phyloP scores from a whole-genome alignment of 1,284 basidiomycete genomes.

The Coniferiporia sulphurascens region DNA sequence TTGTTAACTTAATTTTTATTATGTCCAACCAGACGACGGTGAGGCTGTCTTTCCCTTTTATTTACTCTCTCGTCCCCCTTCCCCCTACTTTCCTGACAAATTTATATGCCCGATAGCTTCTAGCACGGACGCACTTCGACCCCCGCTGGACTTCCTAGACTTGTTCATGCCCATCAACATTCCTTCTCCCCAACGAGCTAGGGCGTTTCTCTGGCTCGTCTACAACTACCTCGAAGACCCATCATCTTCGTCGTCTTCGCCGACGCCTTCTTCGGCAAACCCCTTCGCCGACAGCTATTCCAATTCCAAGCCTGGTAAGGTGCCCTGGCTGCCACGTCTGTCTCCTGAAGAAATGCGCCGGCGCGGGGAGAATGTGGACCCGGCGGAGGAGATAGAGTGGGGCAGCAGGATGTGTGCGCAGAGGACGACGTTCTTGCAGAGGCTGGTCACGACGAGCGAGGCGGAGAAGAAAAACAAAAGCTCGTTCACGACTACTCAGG shows the following conservation, averaged over 20 bases:
- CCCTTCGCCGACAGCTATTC: constrained; percentile 42
- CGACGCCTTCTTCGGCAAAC: constrained; percentile 28
- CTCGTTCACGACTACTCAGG: constrained; percentile 8
- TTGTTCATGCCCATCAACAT: constrained; percentile 73
- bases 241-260: constrained; percentile 3
- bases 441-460: constrained; percentile 28
- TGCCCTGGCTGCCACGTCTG: constrained; percentile 32
- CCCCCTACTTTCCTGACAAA: background rate
- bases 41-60: constrained; percentile 23
- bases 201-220: constrained; percentile 58
- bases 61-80: background rate
- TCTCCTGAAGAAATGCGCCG: constrained; percentile 31
- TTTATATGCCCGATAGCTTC: constrained; percentile 40
- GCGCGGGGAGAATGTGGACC: constrained; percentile 36
- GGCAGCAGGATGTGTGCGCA: constrained; percentile 35
- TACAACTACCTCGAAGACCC: constrained; percentile 45
- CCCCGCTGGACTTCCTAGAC: constrained; percentile 73
- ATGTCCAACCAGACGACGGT: constrained; percentile 52
- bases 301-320: constrained; percentile 32
- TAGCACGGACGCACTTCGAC: constrained; percentile 71
- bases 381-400: constrained; percentile 38
- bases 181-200: constrained; percentile 65
- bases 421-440: constrained; percentile 36
- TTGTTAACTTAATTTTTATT: constrained; percentile 58
- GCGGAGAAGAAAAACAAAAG: constrained; percentile 13